Evolutionary conservation across 495 filamentous ascomycete species (phyloP).

Genomic region (Opeltia flavorubescens): DNA sequence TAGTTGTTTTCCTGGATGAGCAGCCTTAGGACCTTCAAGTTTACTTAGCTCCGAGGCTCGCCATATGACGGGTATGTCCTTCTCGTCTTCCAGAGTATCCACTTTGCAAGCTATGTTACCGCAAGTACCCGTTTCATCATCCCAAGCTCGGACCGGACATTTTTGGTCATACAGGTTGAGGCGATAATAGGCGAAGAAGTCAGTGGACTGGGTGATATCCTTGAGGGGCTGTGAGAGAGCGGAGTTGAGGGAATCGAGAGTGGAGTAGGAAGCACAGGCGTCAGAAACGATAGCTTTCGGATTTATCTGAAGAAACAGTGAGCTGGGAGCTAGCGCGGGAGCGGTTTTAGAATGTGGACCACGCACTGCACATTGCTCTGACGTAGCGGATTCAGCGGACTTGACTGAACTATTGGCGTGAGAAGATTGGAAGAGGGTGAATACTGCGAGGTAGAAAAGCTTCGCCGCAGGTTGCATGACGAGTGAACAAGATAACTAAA

Average conservation of each 20-base stretch:
- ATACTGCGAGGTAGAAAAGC: conserved; percentile 63
- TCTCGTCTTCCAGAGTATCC: conserved; percentile 89
- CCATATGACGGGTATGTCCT: conserved; percentile 86
- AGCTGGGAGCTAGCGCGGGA: neutral
- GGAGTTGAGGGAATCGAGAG: conserved; percentile 70
- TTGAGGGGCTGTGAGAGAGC: conserved; percentile 67
- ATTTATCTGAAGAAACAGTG: conserved; percentile 37
- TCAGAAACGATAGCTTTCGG: conserved; percentile 59
- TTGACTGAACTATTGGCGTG: conserved; percentile 26
- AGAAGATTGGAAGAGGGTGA: conserved; percentile 49
- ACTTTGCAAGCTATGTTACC: conserved; percentile 96
- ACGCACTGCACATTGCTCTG: conserved; percentile 56
- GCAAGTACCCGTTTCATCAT: conserved; percentile 84
- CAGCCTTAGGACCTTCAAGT: conserved; percentile 79
- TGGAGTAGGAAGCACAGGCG: conserved; percentile 83
- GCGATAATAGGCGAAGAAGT: conserved; percentile 96
- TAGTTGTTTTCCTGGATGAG: conserved; percentile 63
- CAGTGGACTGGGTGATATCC: conserved; percentile 69
- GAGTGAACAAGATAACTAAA: neutral
- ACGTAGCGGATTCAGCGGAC: conserved; percentile 23
- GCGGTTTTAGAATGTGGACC: conserved; percentile 5
- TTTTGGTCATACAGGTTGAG: conserved; percentile 90
- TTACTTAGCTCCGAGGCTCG: conserved; percentile 84
- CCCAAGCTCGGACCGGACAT: conserved; percentile 76
- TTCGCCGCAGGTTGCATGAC: conserved; percentile 53